Percentiles rank a stretch among this genome's conserved stretches.
phyloP scores from a whole-genome alignment of 176 grass and related monocot species.

The Oryza rufipogon region DNA sequence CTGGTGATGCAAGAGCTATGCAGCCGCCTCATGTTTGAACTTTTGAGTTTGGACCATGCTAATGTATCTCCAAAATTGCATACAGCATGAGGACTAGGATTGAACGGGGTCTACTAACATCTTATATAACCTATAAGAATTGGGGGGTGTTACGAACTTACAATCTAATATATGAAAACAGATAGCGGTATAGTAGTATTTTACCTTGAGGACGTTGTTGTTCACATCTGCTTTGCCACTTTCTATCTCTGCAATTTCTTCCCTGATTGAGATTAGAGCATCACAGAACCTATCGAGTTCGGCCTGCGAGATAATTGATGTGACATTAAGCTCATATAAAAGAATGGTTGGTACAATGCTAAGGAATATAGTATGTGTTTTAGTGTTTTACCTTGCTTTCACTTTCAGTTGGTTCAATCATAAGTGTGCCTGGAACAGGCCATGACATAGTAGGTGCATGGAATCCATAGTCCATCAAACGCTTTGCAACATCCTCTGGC shows the following conservation, averaged over 20 bases:
- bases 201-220: slow-evolving; percentile 98
- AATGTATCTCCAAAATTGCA: slow-evolving; percentile 7
- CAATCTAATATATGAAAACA: not conserved
- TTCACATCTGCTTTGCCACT: slow-evolving; percentile 76
- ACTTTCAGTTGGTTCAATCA: slow-evolving; percentile 99
- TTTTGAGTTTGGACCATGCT: not conserved
- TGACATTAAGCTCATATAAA: slow-evolving; percentile 35
- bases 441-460: slow-evolving; percentile 98
- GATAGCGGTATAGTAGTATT: slow-evolving; percentile 3
- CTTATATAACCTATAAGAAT: too few species aligned
- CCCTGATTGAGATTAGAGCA: slow-evolving; percentile 95
- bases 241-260: slow-evolving; percentile 92
- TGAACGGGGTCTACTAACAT: slow-evolving; percentile 9
- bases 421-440: slow-evolving; percentile 98
- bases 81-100: not conserved
- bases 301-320: slow-evolving; percentile 60
- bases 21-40: not conserved
- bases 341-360: slow-evolving; percentile 3
- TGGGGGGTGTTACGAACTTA: not conserved
- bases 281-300: slow-evolving; percentile 99
- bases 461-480: slow-evolving; percentile 97
- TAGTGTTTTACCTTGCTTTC: slow-evolving; percentile 79
- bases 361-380: slow-evolving; percentile 14
- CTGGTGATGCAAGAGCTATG: slow-evolving; percentile 18
- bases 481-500: slow-evolving; percentile 95